A percentile compares a stretch with the other conserved stretches of the same genome.
phyloP scores from a whole-genome alignment of 2,329 filamentous ascomycete species.

The Diplodia sapinea region DNA sequence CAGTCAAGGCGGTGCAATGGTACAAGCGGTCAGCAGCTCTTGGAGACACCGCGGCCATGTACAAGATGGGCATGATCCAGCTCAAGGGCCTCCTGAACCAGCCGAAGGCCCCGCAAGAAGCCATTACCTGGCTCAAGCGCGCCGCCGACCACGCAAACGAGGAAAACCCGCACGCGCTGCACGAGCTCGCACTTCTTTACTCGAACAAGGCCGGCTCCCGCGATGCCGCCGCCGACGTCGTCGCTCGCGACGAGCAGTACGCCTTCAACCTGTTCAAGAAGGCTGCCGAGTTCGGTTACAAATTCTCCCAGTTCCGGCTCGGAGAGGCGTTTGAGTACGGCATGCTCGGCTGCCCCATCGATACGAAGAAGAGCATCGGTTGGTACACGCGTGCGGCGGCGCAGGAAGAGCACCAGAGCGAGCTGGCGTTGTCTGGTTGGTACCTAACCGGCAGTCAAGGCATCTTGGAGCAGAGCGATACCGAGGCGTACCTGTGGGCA shows the following conservation, averaged over 20 bases:
- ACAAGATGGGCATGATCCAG: slow-evolving; percentile 96
- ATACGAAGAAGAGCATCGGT: slow-evolving; percentile 82
- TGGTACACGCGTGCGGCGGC: slow-evolving; percentile 93
- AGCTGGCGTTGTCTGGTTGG: slow-evolving; percentile 68
- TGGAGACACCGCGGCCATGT: slow-evolving; percentile 93
- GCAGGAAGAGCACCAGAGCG: slow-evolving; percentile 92
- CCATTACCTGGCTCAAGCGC: slow-evolving; percentile 88
- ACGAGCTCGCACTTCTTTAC: slow-evolving; percentile 76
- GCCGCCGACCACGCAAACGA: slow-evolving; percentile 85
- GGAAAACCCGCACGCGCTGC: slow-evolving; percentile 93
- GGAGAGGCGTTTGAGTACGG: slow-evolving; percentile 92
- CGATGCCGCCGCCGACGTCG: slow-evolving; percentile 45
- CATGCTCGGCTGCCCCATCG: slow-evolving; percentile 78
- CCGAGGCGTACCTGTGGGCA: slow-evolving; percentile 96
- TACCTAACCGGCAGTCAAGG: slow-evolving; percentile 91
- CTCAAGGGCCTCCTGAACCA: slow-evolving; percentile 95
- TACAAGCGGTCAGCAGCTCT: slow-evolving; percentile 91
- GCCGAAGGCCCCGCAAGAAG: slow-evolving; percentile 79
- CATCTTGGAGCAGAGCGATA: slow-evolving; percentile 88
- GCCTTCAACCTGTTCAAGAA: slow-evolving; percentile 81
- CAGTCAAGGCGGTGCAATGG: slow-evolving; percentile 95
- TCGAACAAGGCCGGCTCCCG: slow-evolving; percentile 65
- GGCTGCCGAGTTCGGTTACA: slow-evolving; percentile 88
- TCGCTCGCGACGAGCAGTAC: slow-evolving; percentile 81
- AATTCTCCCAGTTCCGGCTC: slow-evolving; percentile 89